Base-by-base conservation (phyloP, 768 basidiomycete genomes). In the Lentinus brumalis region DNA sequence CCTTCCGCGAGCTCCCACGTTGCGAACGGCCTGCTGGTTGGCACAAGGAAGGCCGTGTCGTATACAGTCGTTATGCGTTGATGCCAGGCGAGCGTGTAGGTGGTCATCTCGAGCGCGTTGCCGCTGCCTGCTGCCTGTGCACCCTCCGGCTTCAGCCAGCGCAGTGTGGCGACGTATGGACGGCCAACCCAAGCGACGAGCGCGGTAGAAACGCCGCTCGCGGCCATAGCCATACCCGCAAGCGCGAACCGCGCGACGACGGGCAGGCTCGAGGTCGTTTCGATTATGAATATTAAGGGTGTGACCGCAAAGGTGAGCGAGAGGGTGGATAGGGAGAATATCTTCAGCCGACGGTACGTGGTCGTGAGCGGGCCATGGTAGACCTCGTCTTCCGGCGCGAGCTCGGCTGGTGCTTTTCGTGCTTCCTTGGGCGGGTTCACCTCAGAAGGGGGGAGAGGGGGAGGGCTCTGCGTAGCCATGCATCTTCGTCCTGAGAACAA, bases 241-340 rank as follows among this genome's bases (percentile, higher is more conserved):
- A 96, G 78, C 14, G 83, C 85, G 29, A 83, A 69, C 21, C 92
- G 85, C 0, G 89, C 94, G 16, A 81, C 78, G 42, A 82, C 67
- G 0, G 94, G 92, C 7, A 95, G 81, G 26, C 82, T 82, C 5
- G 92, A 88, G 61, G 69, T 65, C 2, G 71, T 68, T 57, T 94
- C 92, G 65, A 95, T 79, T 54, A 91, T 70, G 73, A 95, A 89
- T 62, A 95, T 84, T 75, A 95, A 86, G 1, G 94, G 94, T 2
- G 89, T 79, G 66, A 95, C 77, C 4, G 83, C 79, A 59, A 79
- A 74, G 10, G 91, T 87, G 51, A 92, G 80, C 2, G 80, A 80
- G 50, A 95, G 81, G 0, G 93, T 93, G 26, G 86, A 84, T 0
- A 96, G 76, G 12, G 92, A 94, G 77, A 95, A 93, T 9, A 92